A percentile compares a stretch with the other conserved stretches of the same genome.
Conservation (phyloP, 345 rosid species). For the Mallotus nudiflorus region DNA sequence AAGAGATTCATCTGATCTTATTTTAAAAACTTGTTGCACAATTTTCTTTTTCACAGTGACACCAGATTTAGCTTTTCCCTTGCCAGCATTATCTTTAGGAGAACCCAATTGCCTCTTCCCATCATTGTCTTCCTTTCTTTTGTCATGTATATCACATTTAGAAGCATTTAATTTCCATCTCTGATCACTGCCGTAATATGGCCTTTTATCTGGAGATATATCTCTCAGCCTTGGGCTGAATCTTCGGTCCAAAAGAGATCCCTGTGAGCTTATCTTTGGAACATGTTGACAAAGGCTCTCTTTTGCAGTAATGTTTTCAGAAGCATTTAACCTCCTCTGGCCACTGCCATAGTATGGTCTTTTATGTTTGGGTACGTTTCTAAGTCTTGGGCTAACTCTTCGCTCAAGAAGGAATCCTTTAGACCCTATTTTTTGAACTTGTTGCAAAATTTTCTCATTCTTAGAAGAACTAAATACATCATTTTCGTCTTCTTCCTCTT, state of each 20-base stretch:
- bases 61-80: too few relatives aligned
- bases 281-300: too few relatives aligned
- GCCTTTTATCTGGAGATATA: background rate
- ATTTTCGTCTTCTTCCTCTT: conserved; percentile 1
- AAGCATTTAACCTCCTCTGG: background rate
- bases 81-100: too few relatives aligned
- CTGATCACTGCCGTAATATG: background rate
- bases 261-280: too few relatives aligned
- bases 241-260: background rate
- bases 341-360: conserved; percentile 6
- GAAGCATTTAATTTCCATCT: background rate
- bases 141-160: background rate
- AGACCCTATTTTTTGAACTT: background rate
- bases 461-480: background rate
- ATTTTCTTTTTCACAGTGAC: too few relatives aligned
- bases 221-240: background rate
- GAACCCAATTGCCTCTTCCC: too few relatives aligned
- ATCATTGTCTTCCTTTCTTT: background rate
- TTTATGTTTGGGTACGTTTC: conserved; percentile 3
- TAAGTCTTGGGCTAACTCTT: conserved; percentile 17
- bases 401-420: background rate
- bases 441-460: background rate
- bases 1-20: too few relatives aligned
- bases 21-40: too few relatives aligned
- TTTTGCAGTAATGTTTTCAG: too few relatives aligned